Base-by-base conservation (phyloP, 306 rosid genomes). In the Inga oerstediana region DNA sequence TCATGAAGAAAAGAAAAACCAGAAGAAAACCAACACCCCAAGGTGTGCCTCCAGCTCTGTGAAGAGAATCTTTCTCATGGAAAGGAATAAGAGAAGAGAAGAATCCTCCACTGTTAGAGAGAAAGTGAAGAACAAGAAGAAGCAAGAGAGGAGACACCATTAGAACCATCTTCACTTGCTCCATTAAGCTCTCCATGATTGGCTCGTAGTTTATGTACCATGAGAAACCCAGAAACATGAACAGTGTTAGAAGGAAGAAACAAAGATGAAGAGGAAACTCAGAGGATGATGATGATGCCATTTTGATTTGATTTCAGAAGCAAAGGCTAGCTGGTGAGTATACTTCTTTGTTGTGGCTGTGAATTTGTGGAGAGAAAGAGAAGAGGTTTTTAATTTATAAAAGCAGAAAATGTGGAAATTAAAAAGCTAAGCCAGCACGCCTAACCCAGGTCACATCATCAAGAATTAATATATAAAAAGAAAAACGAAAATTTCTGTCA, bases 21-120 rank as follows among this genome's bases (percentile, higher is more conserved):
- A 93, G 94, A 54, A 90, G n/a, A 35, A 91, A 82, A 1, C 90
- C 98, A 65, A 93, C 88, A 2, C 98, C 98, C 98, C 98, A 93
- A 37, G 98, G 98, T 62, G 96, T 93, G 52, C 92, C 96, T 75
- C 96, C 96, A 0, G 93, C 95, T 30, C 91, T 82, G 8, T 93
- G 92, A 17, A 91, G 83, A 2, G 94, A 82, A 2, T 91, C 94
- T 80, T 35, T 79, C 78, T 90, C 92, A 1, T 93, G 90, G 62
- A 87, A 13, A n/a, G 92, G 90, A 59, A 91, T 65, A 9, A 89
- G 20, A 0, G 89, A 61, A 37, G 86, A 79, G 2, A 85, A 39
- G 5, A 86, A 0, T 0, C 89, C 77, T 0, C 87, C 85, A 37
- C 62, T 58, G 83, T 87, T 86, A 0, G 92, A 84, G 64, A 89